These are phyloP conservation scores for Paraconiothyrium sp. DNA, from an alignment of 2,329 filamentous ascomycete genomes.

Conservation along the genomic window DNA sequence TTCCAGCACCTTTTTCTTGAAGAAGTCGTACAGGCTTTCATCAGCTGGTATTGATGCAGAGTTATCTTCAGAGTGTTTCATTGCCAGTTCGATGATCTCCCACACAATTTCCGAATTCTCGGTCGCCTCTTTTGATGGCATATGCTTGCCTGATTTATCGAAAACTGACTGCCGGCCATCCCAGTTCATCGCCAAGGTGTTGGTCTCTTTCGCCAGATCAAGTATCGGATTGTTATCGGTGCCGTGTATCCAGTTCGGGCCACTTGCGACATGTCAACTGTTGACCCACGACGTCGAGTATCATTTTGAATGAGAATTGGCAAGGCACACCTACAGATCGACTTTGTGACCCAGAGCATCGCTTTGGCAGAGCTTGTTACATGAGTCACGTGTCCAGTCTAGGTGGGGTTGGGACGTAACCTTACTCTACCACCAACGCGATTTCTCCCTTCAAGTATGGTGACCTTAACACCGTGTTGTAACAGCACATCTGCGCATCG, in stretches of 20 bases:
- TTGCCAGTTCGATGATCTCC: slow-evolving; percentile 74
- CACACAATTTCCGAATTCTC: slow-evolving; percentile 66
- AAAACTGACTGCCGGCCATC: slow-evolving; percentile 66
- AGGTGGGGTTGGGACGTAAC: slow-evolving; percentile 28
- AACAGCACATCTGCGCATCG: slow-evolving; percentile 74
- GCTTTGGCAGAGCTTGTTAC: slow-evolving; percentile 59
- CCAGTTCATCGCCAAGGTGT: slow-evolving; percentile 62
- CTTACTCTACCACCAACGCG: slow-evolving; percentile 72
- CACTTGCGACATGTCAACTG: slow-evolving; percentile 52
- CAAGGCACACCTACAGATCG: slow-evolving; percentile 61
- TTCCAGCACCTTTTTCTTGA: slow-evolving; percentile 60
- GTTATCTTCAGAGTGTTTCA: slow-evolving; percentile 70
- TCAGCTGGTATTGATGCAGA: slow-evolving; percentile 61
- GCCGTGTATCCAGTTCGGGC: slow-evolving; percentile 85
- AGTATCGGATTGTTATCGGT: slow-evolving; percentile 75
- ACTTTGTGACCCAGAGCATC: slow-evolving; percentile 60
- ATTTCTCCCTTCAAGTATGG: slow-evolving; percentile 73
- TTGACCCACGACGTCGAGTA: not conserved
- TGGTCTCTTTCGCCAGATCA: slow-evolving; percentile 70
- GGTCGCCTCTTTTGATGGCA: slow-evolving; percentile 54
- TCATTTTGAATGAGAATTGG: slow-evolving; percentile 1
- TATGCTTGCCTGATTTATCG: slow-evolving; percentile 63
- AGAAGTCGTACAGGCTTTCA: slow-evolving; percentile 66
- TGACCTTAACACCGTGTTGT: slow-evolving; percentile 71
- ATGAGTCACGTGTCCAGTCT: slow-evolving; percentile 19